A percentile compares a stretch with the other conserved stretches of the same genome.
phyloP scores from a whole-genome alignment of 2,329 filamentous ascomycete genomes.

The Fonsecaea monophora region DNA sequence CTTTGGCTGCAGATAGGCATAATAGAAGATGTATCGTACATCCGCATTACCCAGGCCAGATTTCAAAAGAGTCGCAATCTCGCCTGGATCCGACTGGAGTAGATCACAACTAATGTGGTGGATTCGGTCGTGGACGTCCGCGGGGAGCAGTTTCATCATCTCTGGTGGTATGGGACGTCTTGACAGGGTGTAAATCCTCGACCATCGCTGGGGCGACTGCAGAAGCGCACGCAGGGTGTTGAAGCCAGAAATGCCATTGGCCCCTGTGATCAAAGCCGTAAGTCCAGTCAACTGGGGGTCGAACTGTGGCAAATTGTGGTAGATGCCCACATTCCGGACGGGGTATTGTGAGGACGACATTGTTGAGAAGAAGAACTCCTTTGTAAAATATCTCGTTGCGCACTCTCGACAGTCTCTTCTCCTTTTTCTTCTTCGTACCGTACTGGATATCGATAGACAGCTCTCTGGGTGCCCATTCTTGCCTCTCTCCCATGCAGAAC shows the following conservation, averaged over 20 bases:
- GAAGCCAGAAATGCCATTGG: conserved; percentile 62
- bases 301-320: conserved; percentile 58
- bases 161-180: conserved; percentile 51
- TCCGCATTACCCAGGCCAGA: conserved; percentile 29
- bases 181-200: conserved; percentile 59
- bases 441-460: too few species aligned
- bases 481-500: too few species aligned
- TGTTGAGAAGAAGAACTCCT: background rate
- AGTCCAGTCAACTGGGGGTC: conserved; percentile 52
- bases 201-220: conserved; percentile 56
- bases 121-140: conserved; percentile 47
- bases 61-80: conserved; percentile 38
- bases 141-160: conserved; percentile 45
- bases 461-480: too few species aligned
- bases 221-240: conserved; percentile 59
- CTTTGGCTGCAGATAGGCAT: conserved; percentile 59
- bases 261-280: conserved; percentile 61
- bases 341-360: conserved; percentile 40
- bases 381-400: too few species aligned
- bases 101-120: conserved; percentile 53
- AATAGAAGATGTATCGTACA: conserved; percentile 58
- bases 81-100: conserved; percentile 40
- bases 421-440: too few species aligned
- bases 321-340: conserved; percentile 51
- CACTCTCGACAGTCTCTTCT: too few species aligned